Evolutionary conservation across 2,329 filamentous ascomycete species (phyloP).

Genomic region (Xylaria sp.): DNA sequence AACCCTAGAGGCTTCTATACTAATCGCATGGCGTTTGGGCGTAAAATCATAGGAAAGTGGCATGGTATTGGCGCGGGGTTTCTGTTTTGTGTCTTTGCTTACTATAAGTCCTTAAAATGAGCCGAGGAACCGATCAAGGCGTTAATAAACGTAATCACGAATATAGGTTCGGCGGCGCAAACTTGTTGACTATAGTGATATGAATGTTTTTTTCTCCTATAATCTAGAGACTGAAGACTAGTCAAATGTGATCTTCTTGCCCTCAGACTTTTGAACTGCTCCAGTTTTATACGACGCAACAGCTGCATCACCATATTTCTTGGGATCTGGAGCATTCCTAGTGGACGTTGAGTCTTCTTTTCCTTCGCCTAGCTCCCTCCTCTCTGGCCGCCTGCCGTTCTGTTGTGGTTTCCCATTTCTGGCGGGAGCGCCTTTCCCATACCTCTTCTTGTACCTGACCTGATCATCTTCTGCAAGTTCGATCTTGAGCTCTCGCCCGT

Average conservation of each 20-base stretch:
- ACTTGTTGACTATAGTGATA: neutral
- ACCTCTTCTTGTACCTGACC: conserved; percentile 91
- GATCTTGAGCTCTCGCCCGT: conserved; percentile 80
- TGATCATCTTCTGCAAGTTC: conserved; percentile 94
- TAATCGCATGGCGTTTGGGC: too few species aligned
- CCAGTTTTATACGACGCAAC: conserved; percentile 27
- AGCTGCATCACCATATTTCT: conserved; percentile 21
- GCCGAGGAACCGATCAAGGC: too few species aligned
- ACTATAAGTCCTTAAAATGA: too few species aligned
- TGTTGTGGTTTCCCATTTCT: conserved; percentile 52
- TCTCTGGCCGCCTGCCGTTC: conserved; percentile 3
- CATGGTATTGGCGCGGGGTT: too few species aligned
- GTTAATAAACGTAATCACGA: too few species aligned
- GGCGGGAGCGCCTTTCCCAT: conserved; percentile 71
- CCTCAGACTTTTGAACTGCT: conserved; percentile 25
- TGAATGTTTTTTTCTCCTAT: neutral
- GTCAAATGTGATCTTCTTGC: conserved; percentile 27
- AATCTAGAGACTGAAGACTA: neutral
- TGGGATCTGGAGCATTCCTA: neutral
- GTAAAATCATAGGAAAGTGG: too few species aligned
- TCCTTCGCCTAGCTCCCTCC: neutral
- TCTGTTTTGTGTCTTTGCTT: too few species aligned
- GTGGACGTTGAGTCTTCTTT: conserved; percentile 1
- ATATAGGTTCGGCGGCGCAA: neutral
- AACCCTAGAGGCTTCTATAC: too few species aligned